These are phyloP conservation scores for Candida pseudoviswanathii DNA, from an alignment of 1,139 yeast species.

Conservation along the genomic window DNA sequence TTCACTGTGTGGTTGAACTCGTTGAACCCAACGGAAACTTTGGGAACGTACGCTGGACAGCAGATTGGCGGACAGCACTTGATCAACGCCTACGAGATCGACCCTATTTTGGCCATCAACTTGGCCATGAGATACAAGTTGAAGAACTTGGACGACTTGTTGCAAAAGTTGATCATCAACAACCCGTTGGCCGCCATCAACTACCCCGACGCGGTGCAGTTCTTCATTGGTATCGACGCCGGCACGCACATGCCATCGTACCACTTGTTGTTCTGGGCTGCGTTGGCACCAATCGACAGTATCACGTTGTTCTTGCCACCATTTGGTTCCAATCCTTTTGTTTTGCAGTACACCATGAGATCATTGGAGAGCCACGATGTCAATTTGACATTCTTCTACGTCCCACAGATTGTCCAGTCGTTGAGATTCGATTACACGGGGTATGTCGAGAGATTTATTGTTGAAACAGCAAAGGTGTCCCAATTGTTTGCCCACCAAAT, in stretches of 20 bases:
- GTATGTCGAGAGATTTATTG: slow-evolving; percentile 82
- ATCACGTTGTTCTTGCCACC: slow-evolving; percentile 84
- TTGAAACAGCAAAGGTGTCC: slow-evolving; percentile 90
- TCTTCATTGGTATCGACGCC: slow-evolving; percentile 50
- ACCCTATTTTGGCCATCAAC: slow-evolving; percentile 75
- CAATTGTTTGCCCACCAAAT: slow-evolving; percentile 96
- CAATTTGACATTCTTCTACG: slow-evolving; percentile 89
- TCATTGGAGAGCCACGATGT: slow-evolving; percentile 89
- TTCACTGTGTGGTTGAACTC: slow-evolving; percentile 83
- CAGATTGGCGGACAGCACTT: slow-evolving; percentile 39
- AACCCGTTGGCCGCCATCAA: slow-evolving; percentile 65
- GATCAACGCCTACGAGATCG: slow-evolving; percentile 60
- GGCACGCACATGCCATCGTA: slow-evolving; percentile 42
- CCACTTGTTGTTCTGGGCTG: slow-evolving; percentile 69
- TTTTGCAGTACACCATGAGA: slow-evolving; percentile 87
- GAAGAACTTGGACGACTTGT: slow-evolving; percentile 42
- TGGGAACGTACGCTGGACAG: slow-evolving; percentile 35
- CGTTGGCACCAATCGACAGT: slow-evolving; percentile 82
- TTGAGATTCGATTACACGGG: slow-evolving; percentile 82
- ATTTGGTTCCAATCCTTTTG: slow-evolving; percentile 63
- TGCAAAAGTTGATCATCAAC: slow-evolving; percentile 49
- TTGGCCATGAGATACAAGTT: slow-evolving; percentile 61
- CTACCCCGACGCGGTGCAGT: slow-evolving; percentile 67
- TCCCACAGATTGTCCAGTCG: slow-evolving; percentile 95
- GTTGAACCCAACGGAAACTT: slow-evolving; percentile 47